Conservation (phyloP, 192 early-diverging fungal species). For the Entomortierella lignicola region DNA sequence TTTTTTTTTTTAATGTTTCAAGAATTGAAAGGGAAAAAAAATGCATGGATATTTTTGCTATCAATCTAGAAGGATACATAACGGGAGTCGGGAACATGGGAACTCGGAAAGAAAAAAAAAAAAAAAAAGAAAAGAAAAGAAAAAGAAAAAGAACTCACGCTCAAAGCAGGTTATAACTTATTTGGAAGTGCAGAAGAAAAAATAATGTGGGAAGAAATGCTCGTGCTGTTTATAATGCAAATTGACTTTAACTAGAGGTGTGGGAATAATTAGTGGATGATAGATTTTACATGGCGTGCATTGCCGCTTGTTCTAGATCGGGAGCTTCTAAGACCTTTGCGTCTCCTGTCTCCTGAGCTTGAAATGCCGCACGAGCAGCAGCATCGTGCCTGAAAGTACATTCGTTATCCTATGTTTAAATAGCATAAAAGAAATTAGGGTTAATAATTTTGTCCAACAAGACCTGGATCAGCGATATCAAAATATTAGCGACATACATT, state of each 20-base stretch:
- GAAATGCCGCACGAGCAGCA: not conserved
- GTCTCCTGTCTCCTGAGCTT: not conserved
- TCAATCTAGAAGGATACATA: not conserved
- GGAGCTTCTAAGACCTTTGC: not conserved
- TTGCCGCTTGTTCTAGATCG: conserved; percentile 3
- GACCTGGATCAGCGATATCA: not conserved
- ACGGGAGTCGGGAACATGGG: too few relatives aligned
- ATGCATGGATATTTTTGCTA: not conserved
- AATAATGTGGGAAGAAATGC: too few relatives aligned
- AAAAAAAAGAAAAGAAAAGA: too few relatives aligned
- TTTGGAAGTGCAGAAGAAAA: too few relatives aligned
- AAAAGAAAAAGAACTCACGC: not conserved
- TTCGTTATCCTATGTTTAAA: not conserved
- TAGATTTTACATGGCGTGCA: not conserved
- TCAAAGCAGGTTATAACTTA: too few relatives aligned
- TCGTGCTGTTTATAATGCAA: too few relatives aligned
- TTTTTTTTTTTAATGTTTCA: not conserved
- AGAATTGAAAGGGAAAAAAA: too few relatives aligned
- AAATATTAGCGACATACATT: conserved; percentile 4
- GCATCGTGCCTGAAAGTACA: conserved; percentile 43
- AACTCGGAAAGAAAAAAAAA: not conserved
- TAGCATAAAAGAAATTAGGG: not conserved
- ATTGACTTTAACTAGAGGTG: too few relatives aligned
- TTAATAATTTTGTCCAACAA: not conserved
- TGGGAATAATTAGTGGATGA: too few relatives aligned